phyloP scores from a whole-genome alignment of 129 eudicot genomes.

The Helianthus tuberosus region DNA sequence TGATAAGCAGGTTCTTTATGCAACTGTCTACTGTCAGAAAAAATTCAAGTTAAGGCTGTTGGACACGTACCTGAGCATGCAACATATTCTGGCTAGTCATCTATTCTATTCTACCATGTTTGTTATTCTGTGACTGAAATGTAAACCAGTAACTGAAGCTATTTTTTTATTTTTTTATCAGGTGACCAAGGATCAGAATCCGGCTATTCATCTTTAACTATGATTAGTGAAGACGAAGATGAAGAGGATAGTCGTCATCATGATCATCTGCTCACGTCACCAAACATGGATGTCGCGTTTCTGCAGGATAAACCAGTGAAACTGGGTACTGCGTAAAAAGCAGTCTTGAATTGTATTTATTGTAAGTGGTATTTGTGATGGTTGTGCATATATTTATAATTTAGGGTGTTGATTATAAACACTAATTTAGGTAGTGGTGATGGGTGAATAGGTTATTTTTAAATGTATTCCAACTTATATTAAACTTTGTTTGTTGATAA shows the following conservation, averaged over 20 bases:
- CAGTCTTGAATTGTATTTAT: not conserved
- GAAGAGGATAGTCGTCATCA: not conserved
- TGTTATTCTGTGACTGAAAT: not conserved
- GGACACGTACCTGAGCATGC: not conserved
- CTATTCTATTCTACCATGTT: not conserved
- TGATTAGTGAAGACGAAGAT: not conserved
- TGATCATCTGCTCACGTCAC: not conserved
- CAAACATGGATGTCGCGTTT: not conserved
- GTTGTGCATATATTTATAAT: not conserved
- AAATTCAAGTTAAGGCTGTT: not conserved
- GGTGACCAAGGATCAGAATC: not conserved
- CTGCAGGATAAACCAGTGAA: not conserved
- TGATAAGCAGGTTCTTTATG: not conserved
- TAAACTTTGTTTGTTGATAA: too few species aligned
- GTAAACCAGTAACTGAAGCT: not conserved
- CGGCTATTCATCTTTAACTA: not conserved
- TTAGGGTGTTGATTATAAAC: not conserved
- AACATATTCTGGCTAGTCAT: not conserved
- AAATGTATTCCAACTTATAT: too few species aligned
- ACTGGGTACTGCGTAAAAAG: not conserved
- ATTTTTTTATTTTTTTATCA: not conserved
- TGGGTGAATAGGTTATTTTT: too few species aligned
- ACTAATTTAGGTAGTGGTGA: not conserved
- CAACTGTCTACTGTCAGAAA: not conserved
- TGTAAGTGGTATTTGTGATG: not conserved